Conservation (phyloP, 495 filamentous ascomycete species). For the Trichocladium uniseriatum region DNA sequence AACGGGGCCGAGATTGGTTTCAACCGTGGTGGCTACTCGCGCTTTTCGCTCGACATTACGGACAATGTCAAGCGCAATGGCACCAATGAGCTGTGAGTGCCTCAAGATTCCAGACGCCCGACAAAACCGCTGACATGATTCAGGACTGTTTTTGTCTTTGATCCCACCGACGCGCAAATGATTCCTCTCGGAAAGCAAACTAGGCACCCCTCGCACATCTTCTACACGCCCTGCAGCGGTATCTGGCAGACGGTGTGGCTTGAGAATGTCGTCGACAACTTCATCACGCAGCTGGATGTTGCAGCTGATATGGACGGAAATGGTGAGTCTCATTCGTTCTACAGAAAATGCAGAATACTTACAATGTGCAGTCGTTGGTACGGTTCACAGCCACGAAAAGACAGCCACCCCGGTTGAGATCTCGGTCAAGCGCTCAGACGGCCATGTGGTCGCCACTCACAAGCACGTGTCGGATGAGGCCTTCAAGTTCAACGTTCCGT, state of each 20-base stretch:
- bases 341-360: not conserved
- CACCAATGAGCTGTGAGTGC: conserved; percentile 46
- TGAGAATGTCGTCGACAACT: conserved; percentile 46
- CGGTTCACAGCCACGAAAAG: conserved; percentile 32
- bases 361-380: conserved; percentile 38
- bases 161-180: conserved; percentile 52
- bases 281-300: conserved; percentile 48
- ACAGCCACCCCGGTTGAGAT: not conserved
- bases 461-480: conserved; percentile 33
- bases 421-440: conserved; percentile 3
- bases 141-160: conserved; percentile 53
- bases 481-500: conserved; percentile 44
- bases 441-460: conserved; percentile 23
- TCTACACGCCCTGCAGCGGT: conserved; percentile 58
- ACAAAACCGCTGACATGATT: no score
- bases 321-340: conserved; percentile 29
- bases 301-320: conserved; percentile 50
- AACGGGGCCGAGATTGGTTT: conserved; percentile 47
- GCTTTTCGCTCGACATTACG: conserved; percentile 52
- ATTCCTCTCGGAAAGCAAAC: conserved; percentile 60
- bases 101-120: no score
- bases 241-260: conserved; percentile 67
- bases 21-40: conserved; percentile 54
- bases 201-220: conserved; percentile 50
- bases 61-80: conserved; percentile 33